Conservation (phyloP, 768 basidiomycete genomes). For the Naematelia aurantialba region DNA sequence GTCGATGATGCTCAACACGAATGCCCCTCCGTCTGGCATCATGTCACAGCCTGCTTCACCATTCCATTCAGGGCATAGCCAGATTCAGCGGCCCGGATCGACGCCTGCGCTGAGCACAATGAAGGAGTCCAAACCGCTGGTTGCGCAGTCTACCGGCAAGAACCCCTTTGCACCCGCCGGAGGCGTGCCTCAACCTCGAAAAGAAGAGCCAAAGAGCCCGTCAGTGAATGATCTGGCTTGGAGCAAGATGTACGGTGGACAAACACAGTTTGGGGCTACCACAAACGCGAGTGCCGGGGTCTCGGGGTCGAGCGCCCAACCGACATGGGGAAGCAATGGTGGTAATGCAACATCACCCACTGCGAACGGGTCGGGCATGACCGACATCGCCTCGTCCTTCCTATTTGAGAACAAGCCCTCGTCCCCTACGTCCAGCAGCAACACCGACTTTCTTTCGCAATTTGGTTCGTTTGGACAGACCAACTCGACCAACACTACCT, state of each 20-base stretch:
- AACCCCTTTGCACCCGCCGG: constrained; percentile 88
- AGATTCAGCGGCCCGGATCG: constrained; percentile 39
- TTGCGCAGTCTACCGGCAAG: constrained; percentile 84
- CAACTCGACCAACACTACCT: constrained; percentile 5
- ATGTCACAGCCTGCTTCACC: constrained; percentile 29
- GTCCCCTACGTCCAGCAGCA: background rate
- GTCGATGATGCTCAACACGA: constrained; percentile 65
- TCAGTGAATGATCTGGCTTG: constrained; percentile 78
- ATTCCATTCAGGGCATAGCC: constrained; percentile 10
- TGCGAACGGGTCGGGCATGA: constrained; percentile 22
- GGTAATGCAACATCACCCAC: background rate
- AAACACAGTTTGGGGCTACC: constrained; percentile 13
- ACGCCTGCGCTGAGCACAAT: constrained; percentile 25
- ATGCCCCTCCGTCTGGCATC: constrained; percentile 54
- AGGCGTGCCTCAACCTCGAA: constrained; percentile 55
- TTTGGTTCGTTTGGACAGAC: constrained; percentile 22
- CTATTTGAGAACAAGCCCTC: constrained; percentile 13
- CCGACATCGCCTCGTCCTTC: constrained; percentile 43
- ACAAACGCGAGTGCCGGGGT: background rate
- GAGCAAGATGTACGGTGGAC: constrained; percentile 21
- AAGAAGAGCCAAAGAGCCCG: constrained; percentile 66
- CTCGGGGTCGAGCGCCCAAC: background rate
- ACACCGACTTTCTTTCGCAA: constrained; percentile 25
- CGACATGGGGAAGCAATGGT: background rate
- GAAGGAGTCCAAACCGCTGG: constrained; percentile 60